A percentile compares a stretch with the other conserved stretches of the same genome.
Evolutionary conservation across 2,329 filamentous ascomycete genomes (phyloP).

Genomic region (Trichoderma citrinoviride): DNA sequence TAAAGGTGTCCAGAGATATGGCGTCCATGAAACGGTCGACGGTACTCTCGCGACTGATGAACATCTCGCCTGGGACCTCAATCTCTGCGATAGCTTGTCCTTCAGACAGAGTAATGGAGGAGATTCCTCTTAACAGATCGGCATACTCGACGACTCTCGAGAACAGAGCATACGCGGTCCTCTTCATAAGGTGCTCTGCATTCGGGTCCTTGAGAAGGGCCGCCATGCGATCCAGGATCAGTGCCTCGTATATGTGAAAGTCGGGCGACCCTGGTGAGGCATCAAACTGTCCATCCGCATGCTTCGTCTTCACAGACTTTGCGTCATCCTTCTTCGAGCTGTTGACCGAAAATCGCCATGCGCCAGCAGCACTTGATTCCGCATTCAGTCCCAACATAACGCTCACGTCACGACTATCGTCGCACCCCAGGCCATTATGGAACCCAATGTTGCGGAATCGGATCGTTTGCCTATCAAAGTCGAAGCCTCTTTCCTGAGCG

Average conservation of each 20-base stretch:
- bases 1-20: conserved; percentile 26
- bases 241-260: neutral
- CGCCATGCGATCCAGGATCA: neutral
- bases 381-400: neutral
- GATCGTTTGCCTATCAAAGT: conserved; percentile 19
- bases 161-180: conserved; percentile 24
- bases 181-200: conserved; percentile 22
- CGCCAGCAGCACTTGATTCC: neutral
- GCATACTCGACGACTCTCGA: conserved; percentile 26
- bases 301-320: neutral
- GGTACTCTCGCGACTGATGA: conserved; percentile 17
- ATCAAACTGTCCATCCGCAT: neutral
- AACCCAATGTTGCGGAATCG: conserved; percentile 23
- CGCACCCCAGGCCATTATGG: conserved; percentile 18
- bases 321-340: neutral
- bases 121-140: conserved; percentile 24
- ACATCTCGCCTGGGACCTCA: conserved; percentile 21
- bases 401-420: conserved; percentile 13
- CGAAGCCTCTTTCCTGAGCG: conserved; percentile 18
- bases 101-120: conserved; percentile 21
- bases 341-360: neutral
- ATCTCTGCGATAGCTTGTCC: conserved; percentile 25
- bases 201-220: conserved; percentile 10
- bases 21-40: conserved; percentile 25
- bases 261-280: neutral